phyloP scores from a whole-genome alignment of 192 early-diverging fungal genomes.

The Irineochytrium annulatum region DNA sequence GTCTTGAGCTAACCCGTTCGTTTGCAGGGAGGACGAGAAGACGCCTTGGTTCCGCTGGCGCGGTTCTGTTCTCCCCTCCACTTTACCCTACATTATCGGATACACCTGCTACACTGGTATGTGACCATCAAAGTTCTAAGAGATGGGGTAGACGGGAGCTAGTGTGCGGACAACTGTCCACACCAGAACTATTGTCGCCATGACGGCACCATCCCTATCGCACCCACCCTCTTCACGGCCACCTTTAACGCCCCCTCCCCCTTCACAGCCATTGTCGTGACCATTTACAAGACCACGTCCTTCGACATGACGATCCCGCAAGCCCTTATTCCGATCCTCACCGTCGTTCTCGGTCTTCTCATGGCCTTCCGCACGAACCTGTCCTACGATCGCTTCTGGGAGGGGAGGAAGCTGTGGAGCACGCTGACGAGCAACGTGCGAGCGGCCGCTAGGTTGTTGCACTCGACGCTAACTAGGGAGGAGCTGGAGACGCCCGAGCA shows the following conservation, averaged over 20 bases:
- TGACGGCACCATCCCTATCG: too few species aligned
- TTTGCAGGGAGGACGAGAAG: too few species aligned
- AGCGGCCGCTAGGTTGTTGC: neutral
- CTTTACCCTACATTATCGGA: neutral
- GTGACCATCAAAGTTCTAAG: too few species aligned
- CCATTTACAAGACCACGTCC: neutral
- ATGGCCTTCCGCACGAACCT: conserved; percentile 83
- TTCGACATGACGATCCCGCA: neutral
- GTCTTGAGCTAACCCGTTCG: too few species aligned
- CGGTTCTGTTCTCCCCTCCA: neutral
- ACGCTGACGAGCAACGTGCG: conserved; percentile 33
- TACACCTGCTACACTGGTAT: conserved; percentile 2
- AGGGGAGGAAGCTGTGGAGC: conserved; percentile 81
- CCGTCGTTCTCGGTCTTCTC: conserved; percentile 43
- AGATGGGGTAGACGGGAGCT: too few species aligned
- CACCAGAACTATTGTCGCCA: too few species aligned
- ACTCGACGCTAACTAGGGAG: neutral
- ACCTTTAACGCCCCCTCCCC: too few species aligned
- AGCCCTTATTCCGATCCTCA: conserved; percentile 2
- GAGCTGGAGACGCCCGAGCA: neutral
- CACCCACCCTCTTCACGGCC: too few species aligned
- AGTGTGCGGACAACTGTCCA: too few species aligned
- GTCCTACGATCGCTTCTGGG: conserved; percentile 66
- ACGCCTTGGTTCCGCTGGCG: conserved; percentile 1
- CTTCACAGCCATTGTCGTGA: neutral